Evolutionary conservation across 768 basidiomycete genomes (phyloP), one percentile per base, ranked within the genome.

Genomic region (Boletus patriciae): DNA sequence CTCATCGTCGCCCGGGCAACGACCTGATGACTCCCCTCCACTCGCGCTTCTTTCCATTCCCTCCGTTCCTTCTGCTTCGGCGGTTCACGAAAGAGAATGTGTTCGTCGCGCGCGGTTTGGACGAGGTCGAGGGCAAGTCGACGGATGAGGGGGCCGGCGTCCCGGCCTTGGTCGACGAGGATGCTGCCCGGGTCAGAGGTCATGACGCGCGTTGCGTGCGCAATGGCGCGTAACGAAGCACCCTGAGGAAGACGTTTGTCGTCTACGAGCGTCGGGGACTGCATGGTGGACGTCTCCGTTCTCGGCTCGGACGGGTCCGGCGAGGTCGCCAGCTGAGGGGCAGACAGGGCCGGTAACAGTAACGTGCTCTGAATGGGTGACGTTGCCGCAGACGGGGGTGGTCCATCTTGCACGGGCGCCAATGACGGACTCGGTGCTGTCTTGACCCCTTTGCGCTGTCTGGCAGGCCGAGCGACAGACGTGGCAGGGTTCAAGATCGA

Each of bases 151-250:
- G 78, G 74, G 9, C 81, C 77, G 0, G 86, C 84, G 11, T 88
- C 89, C 4, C 70, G 75, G 0, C 88, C 90, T 55, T 84, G 80
- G 68, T 92, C 87, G 0, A 81, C 79, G 11, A 94, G 80, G 54
- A 94, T 83, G 61, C 89, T 90, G 13, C 80, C 76, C 0, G 91
- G 81, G 62, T 90, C 90, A 3, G 83, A 78, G 0, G 88, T 88
- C 90, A 94, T 92, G n/a, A 93, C 87, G 4, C 92, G 83, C 2
- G 88, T 93, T 1, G 92, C 90, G 52, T 92, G 86, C 18, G 83
- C 81, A 52, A 94, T 91, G 2, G 92, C 92, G 7, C 83, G 83
- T 3, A 94, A 68, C 0, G 88, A 81, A 0, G 85, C 70, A 2
- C 90, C 88, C 64, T 92, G 90, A 0, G 67, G 73, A 8, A 53